Evolutionary conservation across 2,329 filamentous ascomycete genomes (phyloP), one percentile per base, ranked within the genome.

Genomic region (Cladophialophora yegresii): DNA sequence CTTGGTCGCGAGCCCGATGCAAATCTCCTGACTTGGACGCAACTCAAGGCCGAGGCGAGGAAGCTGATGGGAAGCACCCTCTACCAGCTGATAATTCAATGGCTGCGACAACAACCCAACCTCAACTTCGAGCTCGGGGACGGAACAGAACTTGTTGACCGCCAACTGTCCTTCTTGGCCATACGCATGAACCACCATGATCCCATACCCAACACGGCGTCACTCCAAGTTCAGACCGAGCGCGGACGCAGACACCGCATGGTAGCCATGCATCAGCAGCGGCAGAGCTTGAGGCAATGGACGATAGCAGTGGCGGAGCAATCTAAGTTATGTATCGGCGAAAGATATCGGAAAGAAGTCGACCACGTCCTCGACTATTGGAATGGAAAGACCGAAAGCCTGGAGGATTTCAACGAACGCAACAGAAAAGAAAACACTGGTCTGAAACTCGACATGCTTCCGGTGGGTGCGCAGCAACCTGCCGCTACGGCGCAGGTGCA

Each of bases 261-360:
- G 32, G 16, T 20, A 16, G 63, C 63, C 2, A 62, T 60, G 50
- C 12, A 20, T 6, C 54, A 47, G n/a, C 63, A 66, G 51, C 26
- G 63, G 26, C 30, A 33, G n/a, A 23, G 58, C 16, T 13, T 66
- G 16, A 28, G 22, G 10, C 20, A 32, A 22, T 66, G 54, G 54
- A 40, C 36, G 12, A 32, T 9, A 4, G 23, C 36, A 13, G 36
- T 40, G 40, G 20, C 23, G 10, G 23, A 50, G 49, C 20, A 20
- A 26, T 50, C 62, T n/a, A 30, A 56, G 13, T 20, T 45, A n/a
- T n/a, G 40, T 10, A 30, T 23, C 12, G 62, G 62, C 8, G 43
- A 45, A 36, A 50, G 62, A 28, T 60, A 64, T 45, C 56, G 62
- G 10, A 55, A 28, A 26, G 62, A 64, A 51, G n/a, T 47, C 9